Percentiles rank a stretch among this genome's conserved stretches.
Conservation (phyloP, 805 yeast genomes). For the Scheffersomyces coipomensis region DNA sequence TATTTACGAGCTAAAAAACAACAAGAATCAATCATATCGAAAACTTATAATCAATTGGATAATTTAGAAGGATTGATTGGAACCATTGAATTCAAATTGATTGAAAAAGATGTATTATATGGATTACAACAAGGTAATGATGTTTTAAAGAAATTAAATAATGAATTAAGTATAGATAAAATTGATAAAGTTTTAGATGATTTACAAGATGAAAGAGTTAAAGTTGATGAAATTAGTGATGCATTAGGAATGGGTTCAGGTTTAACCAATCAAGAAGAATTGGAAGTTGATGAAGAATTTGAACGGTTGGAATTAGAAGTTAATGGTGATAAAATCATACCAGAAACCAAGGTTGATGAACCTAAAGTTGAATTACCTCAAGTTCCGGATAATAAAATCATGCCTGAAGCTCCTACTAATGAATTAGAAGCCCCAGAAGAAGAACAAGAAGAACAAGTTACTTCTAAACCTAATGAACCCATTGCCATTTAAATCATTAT, state of each 20-base stretch:
- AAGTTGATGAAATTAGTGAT: conserved; percentile 72
- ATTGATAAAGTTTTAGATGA: conserved; percentile 86
- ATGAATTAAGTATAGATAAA: conserved; percentile 72
- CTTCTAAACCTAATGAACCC: conserved; percentile 13
- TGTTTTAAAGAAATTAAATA: conserved; percentile 71
- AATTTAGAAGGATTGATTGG: conserved; percentile 76
- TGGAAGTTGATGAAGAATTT: conserved; percentile 67
- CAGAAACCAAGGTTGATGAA: background rate
- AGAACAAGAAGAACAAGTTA: conserved; percentile 10
- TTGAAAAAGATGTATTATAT: conserved; percentile 79
- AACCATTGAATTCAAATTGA: conserved; percentile 82
- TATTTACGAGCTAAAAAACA: conserved; percentile 77
- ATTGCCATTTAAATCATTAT: conserved; percentile 10
- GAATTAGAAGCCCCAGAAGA: conserved; percentile 15
- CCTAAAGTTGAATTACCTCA: conserved; percentile 12
- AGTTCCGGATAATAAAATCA: conserved; percentile 14
- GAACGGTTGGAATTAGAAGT: conserved; percentile 49
- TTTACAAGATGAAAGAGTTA: conserved; percentile 73
- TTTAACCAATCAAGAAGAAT: conserved; percentile 48
- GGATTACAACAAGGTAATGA: conserved; percentile 82
- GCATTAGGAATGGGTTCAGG: conserved; percentile 42
- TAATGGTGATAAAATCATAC: conserved; percentile 9
- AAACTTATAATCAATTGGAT: conserved; percentile 75
- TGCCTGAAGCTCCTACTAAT: conserved; percentile 29
- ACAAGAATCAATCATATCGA: conserved; percentile 68